Evolutionary conservation across 169 alveolate species (phyloP), one percentile per base, ranked within the genome.

Genomic region (Cryptosporidium tyzzeri): DNA sequence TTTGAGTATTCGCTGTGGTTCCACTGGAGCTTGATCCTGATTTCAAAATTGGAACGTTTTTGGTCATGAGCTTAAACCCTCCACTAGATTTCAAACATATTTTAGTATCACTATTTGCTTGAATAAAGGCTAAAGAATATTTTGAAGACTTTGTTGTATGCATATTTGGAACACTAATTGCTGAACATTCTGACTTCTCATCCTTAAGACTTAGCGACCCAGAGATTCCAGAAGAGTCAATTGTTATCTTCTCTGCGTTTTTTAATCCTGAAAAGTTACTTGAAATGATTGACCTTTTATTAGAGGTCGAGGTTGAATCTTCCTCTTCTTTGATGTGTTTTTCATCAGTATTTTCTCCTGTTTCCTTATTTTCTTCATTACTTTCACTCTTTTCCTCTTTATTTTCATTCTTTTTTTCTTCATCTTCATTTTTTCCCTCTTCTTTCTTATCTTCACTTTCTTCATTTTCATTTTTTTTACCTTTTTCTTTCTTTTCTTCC

Each of bases 121-220:
- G 67, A 80, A 80, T 80, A 62, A 80, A 80, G 18, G 89, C 89
- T 51, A 80, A 65, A n/a, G 89, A 80, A 31, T 80, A 80, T 39
- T 39, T 41, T 14, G 61, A 18, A 21, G 80, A 61, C 29, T 80
- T 80, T 16, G 69, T 33, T 39, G 68, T 80, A 16, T 44, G 39
- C 89, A 80, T 80, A 9, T 23, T 35, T 61, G 89, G 89, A 31
- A 41, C 80, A 26, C 26, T 45, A 59, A 80, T 80, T 35, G 18
- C 48, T 12, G 89, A 59, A 67, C 89, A 80, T 29, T 80, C 80
- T 10, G 89, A 80, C 21, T 59, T 59, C 26, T 80, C 75, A 4
- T 65, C 89, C 14, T 62, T 62, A 7, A 37, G 10, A 8, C 10
- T 26, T 44, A 58, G 23, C n/a, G 39, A n/a, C 9, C 33, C 39